A percentile compares a stretch with the other conserved stretches of the same genome.
These are phyloP conservation scores for Pichia ethanolica DNA, from an alignment of 805 yeast species.

Conservation along the genomic window DNA sequence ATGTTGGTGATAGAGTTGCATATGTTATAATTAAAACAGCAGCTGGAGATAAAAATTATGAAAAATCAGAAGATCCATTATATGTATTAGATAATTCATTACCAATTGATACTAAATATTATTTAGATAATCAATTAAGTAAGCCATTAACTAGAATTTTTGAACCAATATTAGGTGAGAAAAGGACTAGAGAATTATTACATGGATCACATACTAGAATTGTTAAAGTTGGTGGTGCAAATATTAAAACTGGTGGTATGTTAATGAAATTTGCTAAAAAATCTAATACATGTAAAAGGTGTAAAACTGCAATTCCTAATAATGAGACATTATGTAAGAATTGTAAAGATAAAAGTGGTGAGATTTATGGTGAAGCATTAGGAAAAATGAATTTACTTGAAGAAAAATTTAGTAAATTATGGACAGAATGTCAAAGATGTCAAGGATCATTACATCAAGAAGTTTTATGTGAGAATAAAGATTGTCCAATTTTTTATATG, in stretches of 20 bases:
- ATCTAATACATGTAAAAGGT: constrained; percentile 80
- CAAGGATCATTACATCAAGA: constrained; percentile 96
- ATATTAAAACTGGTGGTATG: constrained; percentile 57
- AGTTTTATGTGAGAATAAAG: constrained; percentile 89
- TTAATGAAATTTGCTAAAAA: constrained; percentile 83
- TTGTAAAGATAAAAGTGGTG: constrained; percentile 68
- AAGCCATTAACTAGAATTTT: constrained; percentile 91
- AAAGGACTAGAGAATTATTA: constrained; percentile 68
- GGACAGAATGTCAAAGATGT: constrained; percentile 98
- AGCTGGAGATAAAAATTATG: constrained; percentile 81
- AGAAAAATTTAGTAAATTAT: constrained; percentile 72
- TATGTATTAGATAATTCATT: constrained; percentile 86
- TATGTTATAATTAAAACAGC: constrained; percentile 77
- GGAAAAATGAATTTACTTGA: constrained; percentile 76
- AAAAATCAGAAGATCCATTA: constrained; percentile 94
- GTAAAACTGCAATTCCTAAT: constrained; percentile 69
- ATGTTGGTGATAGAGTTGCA: constrained; percentile 96
- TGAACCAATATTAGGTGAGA: constrained; percentile 89
- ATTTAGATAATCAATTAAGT: constrained; percentile 83
- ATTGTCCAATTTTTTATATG: constrained; percentile 97
- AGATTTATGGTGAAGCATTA: constrained; percentile 72
- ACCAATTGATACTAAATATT: constrained; percentile 91
- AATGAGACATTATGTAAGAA: constrained; percentile 57
- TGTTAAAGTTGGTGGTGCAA: constrained; percentile 60
- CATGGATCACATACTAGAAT: constrained; percentile 81